These are phyloP conservation scores for Rhododendron griersonianum DNA, from an alignment of 148 eudicot genomes.

Conservation along the genomic window DNA sequence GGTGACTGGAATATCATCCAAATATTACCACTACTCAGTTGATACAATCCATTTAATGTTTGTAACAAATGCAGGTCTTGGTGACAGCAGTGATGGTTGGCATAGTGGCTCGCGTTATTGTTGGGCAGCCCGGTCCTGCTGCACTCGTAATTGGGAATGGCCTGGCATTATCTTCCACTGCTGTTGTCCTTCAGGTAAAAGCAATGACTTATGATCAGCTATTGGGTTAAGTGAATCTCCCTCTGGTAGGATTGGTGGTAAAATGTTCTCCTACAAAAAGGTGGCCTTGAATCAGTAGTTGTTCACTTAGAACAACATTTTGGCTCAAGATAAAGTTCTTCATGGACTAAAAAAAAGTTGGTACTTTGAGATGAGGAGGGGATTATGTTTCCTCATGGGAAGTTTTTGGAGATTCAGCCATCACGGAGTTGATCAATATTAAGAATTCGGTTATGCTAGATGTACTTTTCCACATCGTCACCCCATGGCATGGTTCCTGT, in stretches of 20 bases:
- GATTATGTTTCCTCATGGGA: not conserved
- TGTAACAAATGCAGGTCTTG: slow-evolving; percentile 54
- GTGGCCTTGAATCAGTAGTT: slow-evolving; percentile 3
- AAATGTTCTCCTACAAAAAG: not conserved
- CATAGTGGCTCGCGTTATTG: slow-evolving; percentile 64
- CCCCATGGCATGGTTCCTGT: not conserved
- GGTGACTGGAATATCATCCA: slow-evolving; percentile 38
- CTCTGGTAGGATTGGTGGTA: not conserved
- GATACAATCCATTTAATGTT: not conserved
- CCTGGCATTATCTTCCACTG: slow-evolving; percentile 95
- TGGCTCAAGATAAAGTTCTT: not conserved
- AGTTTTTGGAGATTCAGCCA: not conserved
- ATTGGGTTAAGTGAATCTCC: not conserved
- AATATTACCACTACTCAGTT: slow-evolving; percentile 5
- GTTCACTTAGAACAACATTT: not conserved
- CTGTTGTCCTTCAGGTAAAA: slow-evolving; percentile 99
- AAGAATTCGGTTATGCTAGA: not conserved
- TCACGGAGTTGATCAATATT: not conserved
- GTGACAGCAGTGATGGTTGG: slow-evolving; percentile 80
- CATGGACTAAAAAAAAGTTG: not conserved
- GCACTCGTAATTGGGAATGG: slow-evolving; percentile 97
- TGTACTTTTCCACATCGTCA: not conserved
- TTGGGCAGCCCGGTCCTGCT: slow-evolving; percentile 84
- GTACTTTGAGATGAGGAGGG: not conserved
- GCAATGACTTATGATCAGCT: slow-evolving; percentile 27